Percentiles rank a stretch among this genome's conserved stretches.
Evolutionary conservation across 2,329 filamentous ascomycete genomes (phyloP).

Genomic region (Aspergillus sojae): DNA sequence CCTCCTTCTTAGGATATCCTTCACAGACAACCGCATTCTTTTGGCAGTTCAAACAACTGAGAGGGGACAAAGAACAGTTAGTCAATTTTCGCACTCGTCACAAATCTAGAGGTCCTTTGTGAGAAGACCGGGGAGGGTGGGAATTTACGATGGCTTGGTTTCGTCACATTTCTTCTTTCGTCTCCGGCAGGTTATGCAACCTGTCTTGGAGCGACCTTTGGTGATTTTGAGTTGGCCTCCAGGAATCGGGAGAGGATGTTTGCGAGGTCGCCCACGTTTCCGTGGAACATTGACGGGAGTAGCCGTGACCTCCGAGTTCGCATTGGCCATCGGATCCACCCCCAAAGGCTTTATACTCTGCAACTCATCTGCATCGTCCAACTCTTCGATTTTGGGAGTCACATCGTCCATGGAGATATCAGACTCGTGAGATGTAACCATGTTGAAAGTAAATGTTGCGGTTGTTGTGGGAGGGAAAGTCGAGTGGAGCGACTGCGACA

Average conservation of each 20-base stretch:
- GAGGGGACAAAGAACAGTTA: not conserved
- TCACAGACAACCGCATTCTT: conserved; percentile 93
- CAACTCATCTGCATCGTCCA: conserved; percentile 47
- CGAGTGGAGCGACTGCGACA: conserved; percentile 17
- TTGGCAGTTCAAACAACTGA: conserved; percentile 71
- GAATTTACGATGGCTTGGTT: conserved; percentile 44
- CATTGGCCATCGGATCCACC: conserved; percentile 24
- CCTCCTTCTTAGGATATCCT: conserved; percentile 82
- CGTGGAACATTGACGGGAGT: conserved; percentile 48
- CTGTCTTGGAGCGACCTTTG: conserved; percentile 68
- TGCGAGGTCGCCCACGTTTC: conserved; percentile 78
- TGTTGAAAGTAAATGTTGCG: conserved; percentile 27
- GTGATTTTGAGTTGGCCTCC: conserved; percentile 68
- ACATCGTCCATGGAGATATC: conserved; percentile 38
- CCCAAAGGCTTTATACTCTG: conserved; percentile 35
- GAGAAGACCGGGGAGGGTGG: not conserved
- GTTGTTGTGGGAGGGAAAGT: conserved; percentile 24
- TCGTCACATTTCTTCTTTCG: conserved; percentile 64
- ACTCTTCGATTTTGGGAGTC: conserved; percentile 58
- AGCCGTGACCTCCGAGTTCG: conserved; percentile 28
- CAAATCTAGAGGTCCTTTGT: not conserved
- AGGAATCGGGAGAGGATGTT: conserved; percentile 69
- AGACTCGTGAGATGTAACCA: conserved; percentile 25
- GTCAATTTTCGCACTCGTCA: conserved; percentile 1
- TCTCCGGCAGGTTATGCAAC: conserved; percentile 61